A percentile compares a stretch with the other conserved stretches of the same genome.
Evolutionary conservation across 495 filamentous ascomycete species (phyloP).

Genomic region (Neurospora hispaniola): DNA sequence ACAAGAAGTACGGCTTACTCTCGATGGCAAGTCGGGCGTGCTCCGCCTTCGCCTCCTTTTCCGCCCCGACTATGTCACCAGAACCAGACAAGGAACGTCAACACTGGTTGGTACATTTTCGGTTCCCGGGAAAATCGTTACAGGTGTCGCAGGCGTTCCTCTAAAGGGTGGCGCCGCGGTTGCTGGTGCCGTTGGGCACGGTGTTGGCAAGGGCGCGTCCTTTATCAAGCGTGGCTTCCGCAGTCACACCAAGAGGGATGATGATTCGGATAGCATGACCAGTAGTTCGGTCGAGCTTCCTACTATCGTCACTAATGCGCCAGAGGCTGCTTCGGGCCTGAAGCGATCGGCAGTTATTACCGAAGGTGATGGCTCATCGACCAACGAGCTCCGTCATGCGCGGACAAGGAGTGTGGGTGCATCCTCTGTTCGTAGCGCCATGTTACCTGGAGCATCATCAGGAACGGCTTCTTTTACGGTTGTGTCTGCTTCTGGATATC

Average conservation of each 20-base stretch:
- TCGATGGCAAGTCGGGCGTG: slow-evolving; percentile 83
- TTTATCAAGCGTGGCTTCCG: slow-evolving; percentile 75
- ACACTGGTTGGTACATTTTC: slow-evolving; percentile 92
- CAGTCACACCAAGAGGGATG: slow-evolving; percentile 48
- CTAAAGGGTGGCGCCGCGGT: slow-evolving; percentile 81
- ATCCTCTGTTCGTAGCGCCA: slow-evolving; percentile 46
- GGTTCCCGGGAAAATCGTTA: slow-evolving; percentile 81
- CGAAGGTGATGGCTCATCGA: slow-evolving; percentile 1
- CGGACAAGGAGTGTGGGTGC: slow-evolving; percentile 61
- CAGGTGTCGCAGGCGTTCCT: slow-evolving; percentile 66
- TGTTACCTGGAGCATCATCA: slow-evolving; percentile 42
- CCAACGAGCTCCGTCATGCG: slow-evolving; percentile 41
- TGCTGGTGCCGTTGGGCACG: slow-evolving; percentile 56
- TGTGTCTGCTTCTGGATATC: slow-evolving; percentile 68
- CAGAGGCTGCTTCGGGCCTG: slow-evolving; percentile 25
- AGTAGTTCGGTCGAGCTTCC: slow-evolving; percentile 31
- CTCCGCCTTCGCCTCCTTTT: slow-evolving; percentile 83
- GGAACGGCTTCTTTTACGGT: slow-evolving; percentile 77
- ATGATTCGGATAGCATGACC: slow-evolving; percentile 30
- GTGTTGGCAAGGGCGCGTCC: slow-evolving; percentile 77
- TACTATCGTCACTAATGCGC: slow-evolving; percentile 30
- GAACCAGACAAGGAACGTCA: slow-evolving; percentile 78
- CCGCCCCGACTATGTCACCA: slow-evolving; percentile 82
- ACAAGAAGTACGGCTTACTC: slow-evolving; percentile 57
- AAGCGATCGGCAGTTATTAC: slow-evolving; percentile 18